Base-by-base conservation (phyloP, 306 rosid species). In the Gastrolobium villosum region DNA sequence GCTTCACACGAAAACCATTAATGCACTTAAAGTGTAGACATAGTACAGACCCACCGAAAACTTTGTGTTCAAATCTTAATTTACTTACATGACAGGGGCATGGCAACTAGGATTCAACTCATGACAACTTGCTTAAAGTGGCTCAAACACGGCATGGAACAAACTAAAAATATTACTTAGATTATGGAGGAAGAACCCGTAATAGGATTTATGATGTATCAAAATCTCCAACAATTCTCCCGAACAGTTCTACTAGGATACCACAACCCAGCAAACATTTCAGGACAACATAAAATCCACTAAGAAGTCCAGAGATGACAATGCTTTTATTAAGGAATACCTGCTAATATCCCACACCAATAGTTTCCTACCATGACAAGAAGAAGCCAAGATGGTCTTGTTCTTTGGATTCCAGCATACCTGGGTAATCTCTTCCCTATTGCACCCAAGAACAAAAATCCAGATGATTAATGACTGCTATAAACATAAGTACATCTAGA, bases 341-440 rank as follows among this genome's bases (percentile, higher is more conserved):
- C 99, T 96, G 97, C 99, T 96, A 70, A 91, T 97, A 87, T 96
- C 97, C 99, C 99, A 96, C 84, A 96, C 98, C 99, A 96, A 93
- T 65, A 96, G 99, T 72, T 98, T 91, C 90, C 98, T 82, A 48
- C 98, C 99, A 67, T 91, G 94, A 83, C 97, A 91, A 81, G 98
- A 96, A 79, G 98, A 93, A 70, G 99, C 98, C 84, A 96, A 87
- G 79, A 96, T 93, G 2, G 97, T 93, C 86, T 96, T 98, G 67
- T 96, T 90, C 82, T 96, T 96, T 5, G 99, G 98, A 77, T 93
- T 91, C 99, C 98, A 96, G 60, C 98, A 96, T 37, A 96, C 99
- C 87, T 96, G 99, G 85, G 93, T 91, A 85, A 96, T 96, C 84
- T 96, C 99, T 83, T 96, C 98, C 91, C 98, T 96, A 74, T 81